Base-by-base conservation (phyloP, 352 stramenopile species). In the Pythium phragmiticola region DNA sequence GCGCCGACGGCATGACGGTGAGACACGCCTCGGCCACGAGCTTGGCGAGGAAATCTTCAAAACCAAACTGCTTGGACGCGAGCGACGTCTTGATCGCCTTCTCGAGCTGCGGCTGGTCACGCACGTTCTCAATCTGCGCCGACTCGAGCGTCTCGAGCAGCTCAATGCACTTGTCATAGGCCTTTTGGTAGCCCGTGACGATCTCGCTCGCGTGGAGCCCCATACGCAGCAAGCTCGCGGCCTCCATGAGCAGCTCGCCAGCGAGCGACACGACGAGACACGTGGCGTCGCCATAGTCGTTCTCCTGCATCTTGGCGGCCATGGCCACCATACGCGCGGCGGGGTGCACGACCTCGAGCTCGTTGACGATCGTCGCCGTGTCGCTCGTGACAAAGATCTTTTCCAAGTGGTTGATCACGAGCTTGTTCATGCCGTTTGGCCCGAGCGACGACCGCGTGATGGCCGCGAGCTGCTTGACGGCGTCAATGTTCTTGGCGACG, bases 321-420 rank as follows among this genome's bases (percentile, higher is more conserved):
- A 99, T 90, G 34, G 98, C 91, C 42, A 99, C 84, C 89, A 99
- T 98, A 64, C 98, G 98, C 17, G 98, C 98, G 9, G 98, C 97
- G 26, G 98, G 98, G 81, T 99, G 97, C 70, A 99, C 84, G 42
- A 99, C 96, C 70, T 99, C 95, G 34, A 98, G 80, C 79, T 99
- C 97, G 55, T 97, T 97, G n/a, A 99, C 86, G 72, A 99, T 99
- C 14, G 97, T 98, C n/a, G 96, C 96, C 43, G 97, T 99, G 83
- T 99, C 97, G 61, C 80, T 97, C 14, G 98, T 99, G 26, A 99
- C 97, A 70, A 99, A 99, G 66, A 99, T 99, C 80, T 99, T 99
- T 63, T 99, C 97, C 54, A 99, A 75, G 78, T 99, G 97, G 85
- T 99, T 99, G 60, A 99, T 98, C 54, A 99, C 95, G 50, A 99